Evolutionary conservation across 164 flowering plant species (phyloP), one percentile per base, ranked within the genome.

Genomic region (Vitis amurensis): DNA sequence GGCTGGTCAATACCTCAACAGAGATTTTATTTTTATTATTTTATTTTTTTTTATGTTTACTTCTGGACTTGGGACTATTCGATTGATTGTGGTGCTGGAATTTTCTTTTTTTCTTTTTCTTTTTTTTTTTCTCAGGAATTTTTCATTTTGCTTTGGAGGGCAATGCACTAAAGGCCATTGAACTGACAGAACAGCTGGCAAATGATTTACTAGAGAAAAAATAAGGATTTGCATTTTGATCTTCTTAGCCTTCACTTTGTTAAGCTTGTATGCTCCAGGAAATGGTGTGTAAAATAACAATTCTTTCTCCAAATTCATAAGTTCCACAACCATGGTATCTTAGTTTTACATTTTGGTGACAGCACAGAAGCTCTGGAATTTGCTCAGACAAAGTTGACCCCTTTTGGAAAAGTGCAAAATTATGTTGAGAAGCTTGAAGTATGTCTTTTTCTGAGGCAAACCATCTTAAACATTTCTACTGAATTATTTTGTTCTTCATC

Each of bases 361-460:
- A 96, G 99, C 84, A 76, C 88, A 78, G 98, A 96, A 83, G 98
- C 99, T 70, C 70, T 93, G 75, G 93, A 89, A 72, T 96, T 93
- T 81, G 99, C 98, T 68, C 91, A 86, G 73, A 74, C 78, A 50
- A 84, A 86, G 77, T 77, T 96, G 83, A 81, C 91, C 56, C 87
- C 94, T 49, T 96, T 96, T 74, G 96, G 99, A 67, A 87, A 81
- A 68, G 86, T 79, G 77, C 85, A 91, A 59, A 88, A 85, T 72
- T 91, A 81, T 81, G 83, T 90, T 4, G 84, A 78, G 77, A 93
- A 93, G 81, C 88, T 96, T 72, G 95, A 92, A 77, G 99, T 92
- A 87, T 53, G 86, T 75, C 61, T 37, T 37, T 48, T 23, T n/a
- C 51, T 37, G 16, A n/a, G 11, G 17, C 59, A 11, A 53, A 50